Percentiles rank a stretch among this genome's conserved stretches.
phyloP scores from a whole-genome alignment of 1,284 basidiomycete genomes.

The Cryptococcus floricola region DNA sequence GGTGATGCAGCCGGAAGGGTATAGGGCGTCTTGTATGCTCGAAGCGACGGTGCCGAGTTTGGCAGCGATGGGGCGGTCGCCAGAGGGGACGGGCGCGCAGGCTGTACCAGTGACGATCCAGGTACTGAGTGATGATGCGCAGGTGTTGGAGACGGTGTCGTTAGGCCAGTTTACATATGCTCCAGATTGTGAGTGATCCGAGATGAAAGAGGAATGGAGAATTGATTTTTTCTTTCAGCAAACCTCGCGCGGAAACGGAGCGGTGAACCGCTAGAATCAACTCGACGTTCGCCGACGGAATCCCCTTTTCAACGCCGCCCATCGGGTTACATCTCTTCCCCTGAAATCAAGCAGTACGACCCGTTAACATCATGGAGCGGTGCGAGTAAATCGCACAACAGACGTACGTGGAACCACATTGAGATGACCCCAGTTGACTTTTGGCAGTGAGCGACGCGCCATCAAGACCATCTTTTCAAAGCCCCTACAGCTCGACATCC shows the following conservation, averaged over 20 bases:
- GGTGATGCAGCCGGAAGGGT: conserved; percentile 8
- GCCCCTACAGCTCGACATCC: conserved; percentile 9
- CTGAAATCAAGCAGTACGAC: background rate
- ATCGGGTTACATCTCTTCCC: background rate
- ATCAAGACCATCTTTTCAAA: background rate
- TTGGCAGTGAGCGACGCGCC: too few species aligned
- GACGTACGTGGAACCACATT: background rate
- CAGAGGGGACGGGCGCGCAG: conserved; percentile 11
- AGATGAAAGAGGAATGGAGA: background rate
- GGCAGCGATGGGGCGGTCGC: conserved; percentile 14
- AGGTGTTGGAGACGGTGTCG: conserved; percentile 34
- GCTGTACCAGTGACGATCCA: conserved; percentile 27
- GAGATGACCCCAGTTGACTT: too few species aligned
- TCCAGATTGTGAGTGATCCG: conserved; percentile 1
- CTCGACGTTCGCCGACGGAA: conserved; percentile 19
- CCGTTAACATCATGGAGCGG: background rate
- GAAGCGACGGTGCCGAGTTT: conserved; percentile 29
- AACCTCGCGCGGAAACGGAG: conserved; percentile 18
- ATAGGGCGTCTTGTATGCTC: conserved; percentile 17
- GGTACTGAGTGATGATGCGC: conserved; percentile 31
- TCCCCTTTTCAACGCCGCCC: background rate
- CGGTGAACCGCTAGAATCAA: conserved; percentile 23
- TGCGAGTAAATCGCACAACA: background rate
- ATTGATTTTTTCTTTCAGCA: background rate
- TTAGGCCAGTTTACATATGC: conserved; percentile 37